Conservation (phyloP, 2,329 filamentous ascomycete species). For the Colletotrichum cereale region DNA sequence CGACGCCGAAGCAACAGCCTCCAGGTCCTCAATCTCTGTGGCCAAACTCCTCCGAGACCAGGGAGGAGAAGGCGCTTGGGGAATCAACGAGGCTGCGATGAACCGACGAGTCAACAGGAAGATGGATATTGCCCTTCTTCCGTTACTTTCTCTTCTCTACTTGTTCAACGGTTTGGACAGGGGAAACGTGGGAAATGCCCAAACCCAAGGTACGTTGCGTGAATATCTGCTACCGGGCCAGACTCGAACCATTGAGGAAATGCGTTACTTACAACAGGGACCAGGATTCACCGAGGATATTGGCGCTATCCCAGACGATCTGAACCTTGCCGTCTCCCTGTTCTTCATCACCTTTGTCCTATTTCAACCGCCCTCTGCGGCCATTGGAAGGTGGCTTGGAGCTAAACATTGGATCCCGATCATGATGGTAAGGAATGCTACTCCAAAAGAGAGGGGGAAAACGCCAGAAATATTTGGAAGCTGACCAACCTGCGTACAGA, state of each 20-base stretch:
- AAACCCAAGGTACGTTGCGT: slow-evolving; percentile 49
- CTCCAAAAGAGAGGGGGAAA: slow-evolving; percentile 53
- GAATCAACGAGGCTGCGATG: slow-evolving; percentile 14
- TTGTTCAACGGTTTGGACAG: slow-evolving; percentile 57
- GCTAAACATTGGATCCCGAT: slow-evolving; percentile 68
- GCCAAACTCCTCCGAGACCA: slow-evolving; percentile 11
- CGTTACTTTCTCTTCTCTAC: slow-evolving; percentile 55
- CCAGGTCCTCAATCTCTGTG: slow-evolving; percentile 17
- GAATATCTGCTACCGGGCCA: not conserved
- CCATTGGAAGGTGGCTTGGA: slow-evolving; percentile 53
- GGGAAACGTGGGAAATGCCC: slow-evolving; percentile 57
- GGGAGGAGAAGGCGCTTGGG: not conserved
- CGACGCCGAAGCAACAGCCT: slow-evolving; percentile 21
- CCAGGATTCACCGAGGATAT: slow-evolving; percentile 65
- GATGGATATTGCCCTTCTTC: slow-evolving; percentile 52
- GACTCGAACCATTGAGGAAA: not conserved
- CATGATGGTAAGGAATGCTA: slow-evolving; percentile 65
- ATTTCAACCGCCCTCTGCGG: slow-evolving; percentile 67
- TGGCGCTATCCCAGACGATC: slow-evolving; percentile 62
- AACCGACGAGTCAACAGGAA: slow-evolving; percentile 49
- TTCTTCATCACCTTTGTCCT: slow-evolving; percentile 72
- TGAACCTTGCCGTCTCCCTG: slow-evolving; percentile 67
- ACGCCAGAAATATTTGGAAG: slow-evolving; percentile 47
- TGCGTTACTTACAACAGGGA: slow-evolving; percentile 3
- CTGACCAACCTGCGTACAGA: slow-evolving; percentile 55